A percentile compares a stretch with the other conserved stretches of the same genome.
Evolutionary conservation across 163 green algal species (phyloP).

Genomic region (Smithsoniella earleae): DNA sequence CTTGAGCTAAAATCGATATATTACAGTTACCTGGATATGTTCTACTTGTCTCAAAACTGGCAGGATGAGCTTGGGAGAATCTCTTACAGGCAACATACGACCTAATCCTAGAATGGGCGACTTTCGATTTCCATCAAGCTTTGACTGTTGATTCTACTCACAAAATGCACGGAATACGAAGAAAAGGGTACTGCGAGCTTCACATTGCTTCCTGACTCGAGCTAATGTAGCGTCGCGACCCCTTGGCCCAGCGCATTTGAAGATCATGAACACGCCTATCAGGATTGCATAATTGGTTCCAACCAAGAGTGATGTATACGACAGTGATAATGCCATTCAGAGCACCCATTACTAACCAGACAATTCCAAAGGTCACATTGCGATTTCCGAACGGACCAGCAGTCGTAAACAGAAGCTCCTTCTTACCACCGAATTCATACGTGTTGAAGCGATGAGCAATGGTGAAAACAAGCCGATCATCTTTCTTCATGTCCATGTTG

Average conservation of each 20-base stretch:
- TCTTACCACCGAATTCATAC: slow-evolving; percentile 13
- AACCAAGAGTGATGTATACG: background rate
- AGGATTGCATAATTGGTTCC: background rate
- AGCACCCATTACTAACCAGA: slow-evolving; percentile 4
- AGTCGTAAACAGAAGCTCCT: slow-evolving; percentile 28
- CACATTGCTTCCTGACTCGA: no score
- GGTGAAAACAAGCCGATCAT: background rate
- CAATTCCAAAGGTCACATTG: slow-evolving; percentile 23
- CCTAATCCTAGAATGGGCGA: no score
- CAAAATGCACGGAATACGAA: background rate
- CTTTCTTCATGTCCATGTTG: slow-evolving; percentile 13
- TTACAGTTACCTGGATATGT: no score
- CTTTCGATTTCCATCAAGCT: no score
- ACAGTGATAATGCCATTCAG: background rate
- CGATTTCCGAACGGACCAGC: slow-evolving; percentile 13
- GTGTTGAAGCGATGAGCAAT: slow-evolving; percentile 29
- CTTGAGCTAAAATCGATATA: no score
- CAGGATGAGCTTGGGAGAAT: no score
- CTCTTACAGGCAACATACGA: no score
- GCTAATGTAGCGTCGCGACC: background rate
- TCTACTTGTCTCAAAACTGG: no score
- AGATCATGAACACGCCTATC: background rate
- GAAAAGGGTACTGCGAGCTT: no score
- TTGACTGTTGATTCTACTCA: background rate
- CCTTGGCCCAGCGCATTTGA: background rate